These are phyloP conservation scores for Saccharomyces cerevisiae DNA, from an alignment of 805 yeast species.

Conservation along the genomic window DNA sequence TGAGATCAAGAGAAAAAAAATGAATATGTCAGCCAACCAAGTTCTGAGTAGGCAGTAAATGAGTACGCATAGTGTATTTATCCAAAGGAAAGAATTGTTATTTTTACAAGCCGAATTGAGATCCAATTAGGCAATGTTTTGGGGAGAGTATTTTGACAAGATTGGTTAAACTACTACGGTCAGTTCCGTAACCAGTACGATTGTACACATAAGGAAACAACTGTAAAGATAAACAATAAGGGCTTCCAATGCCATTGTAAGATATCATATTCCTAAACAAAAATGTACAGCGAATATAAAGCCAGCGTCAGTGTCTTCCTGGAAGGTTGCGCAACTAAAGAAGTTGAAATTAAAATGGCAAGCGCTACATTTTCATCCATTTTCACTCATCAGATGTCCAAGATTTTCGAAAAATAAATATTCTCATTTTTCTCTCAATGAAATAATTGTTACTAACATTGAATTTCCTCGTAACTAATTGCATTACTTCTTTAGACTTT, in stretches of 20 bases:
- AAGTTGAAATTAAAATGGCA: background rate
- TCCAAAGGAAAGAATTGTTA: background rate
- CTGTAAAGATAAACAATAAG: background rate
- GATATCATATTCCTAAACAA: background rate
- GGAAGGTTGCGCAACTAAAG: background rate
- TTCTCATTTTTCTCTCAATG: conserved; percentile 3
- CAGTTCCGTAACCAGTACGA: background rate
- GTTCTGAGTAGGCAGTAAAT: background rate
- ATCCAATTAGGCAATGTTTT: background rate
- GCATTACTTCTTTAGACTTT: conserved; percentile 59
- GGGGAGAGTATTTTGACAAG: background rate
- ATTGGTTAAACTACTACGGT: background rate
- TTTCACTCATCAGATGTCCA: background rate
- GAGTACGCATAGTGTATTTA: background rate
- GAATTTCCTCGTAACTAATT: background rate
- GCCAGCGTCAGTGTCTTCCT: background rate
- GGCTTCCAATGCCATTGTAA: background rate
- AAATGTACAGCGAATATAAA: no score
- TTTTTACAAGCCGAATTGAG: background rate
- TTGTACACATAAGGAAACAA: background rate
- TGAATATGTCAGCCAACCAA: background rate
- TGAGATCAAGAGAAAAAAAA: background rate
- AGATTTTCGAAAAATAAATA: background rate
- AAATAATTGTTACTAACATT: conserved; percentile 5
- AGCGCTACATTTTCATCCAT: background rate